Conservation (phyloP, 148 eudicot genomes). For the Agrostemma githago region DNA sequence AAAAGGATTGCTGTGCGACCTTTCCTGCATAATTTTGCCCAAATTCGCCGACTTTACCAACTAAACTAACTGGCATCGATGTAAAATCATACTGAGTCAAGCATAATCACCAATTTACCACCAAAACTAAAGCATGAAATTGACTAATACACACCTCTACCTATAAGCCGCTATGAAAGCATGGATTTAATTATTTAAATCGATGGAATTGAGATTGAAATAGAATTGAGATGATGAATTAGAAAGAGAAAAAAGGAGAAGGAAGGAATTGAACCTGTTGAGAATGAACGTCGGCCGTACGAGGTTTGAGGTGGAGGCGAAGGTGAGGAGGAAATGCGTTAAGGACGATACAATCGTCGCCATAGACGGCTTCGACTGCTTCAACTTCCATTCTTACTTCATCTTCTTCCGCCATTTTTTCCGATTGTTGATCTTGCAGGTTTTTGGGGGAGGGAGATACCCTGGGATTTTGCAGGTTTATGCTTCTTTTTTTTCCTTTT, state of each 20-base stretch:
- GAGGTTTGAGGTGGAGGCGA: constrained; percentile 61
- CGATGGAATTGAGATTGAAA: neutral
- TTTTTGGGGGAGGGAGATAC: neutral
- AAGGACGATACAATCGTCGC: constrained; percentile 61
- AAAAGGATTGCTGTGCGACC: too few species aligned
- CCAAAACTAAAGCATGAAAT: neutral
- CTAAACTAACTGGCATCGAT: neutral
- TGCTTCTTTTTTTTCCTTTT: neutral
- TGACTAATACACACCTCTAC: neutral
- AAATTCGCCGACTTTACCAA: neutral
- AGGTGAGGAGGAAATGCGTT: constrained; percentile 61
- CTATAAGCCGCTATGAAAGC: neutral
- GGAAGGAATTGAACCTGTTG: constrained; percentile 51
- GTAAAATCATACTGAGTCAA: neutral
- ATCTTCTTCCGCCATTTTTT: constrained; percentile 54
- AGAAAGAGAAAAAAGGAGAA: neutral
- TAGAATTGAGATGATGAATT: neutral
- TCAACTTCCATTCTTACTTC: constrained; percentile 59
- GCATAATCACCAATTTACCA: neutral
- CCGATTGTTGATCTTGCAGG: neutral
- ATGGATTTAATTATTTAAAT: neutral
- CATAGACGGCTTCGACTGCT: constrained; percentile 76
- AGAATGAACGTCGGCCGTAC: constrained; percentile 73
- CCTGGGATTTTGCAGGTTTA: neutral
- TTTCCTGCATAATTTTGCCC: too few species aligned